These are phyloP conservation scores for Boletus sp. DNA, from an alignment of 768 basidiomycete species.

Conservation along the genomic window DNA sequence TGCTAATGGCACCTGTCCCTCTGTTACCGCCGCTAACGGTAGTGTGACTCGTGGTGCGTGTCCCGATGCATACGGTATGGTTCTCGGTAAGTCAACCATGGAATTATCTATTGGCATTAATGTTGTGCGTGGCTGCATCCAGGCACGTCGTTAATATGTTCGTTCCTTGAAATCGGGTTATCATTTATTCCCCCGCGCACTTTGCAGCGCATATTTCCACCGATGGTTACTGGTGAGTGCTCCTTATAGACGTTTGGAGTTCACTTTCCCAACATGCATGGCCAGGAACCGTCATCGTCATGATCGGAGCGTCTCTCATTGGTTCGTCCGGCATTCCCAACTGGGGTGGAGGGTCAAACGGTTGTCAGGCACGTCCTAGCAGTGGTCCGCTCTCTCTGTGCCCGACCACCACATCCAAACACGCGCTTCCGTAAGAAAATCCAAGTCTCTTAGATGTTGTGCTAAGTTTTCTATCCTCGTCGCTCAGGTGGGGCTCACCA, in stretches of 20 bases:
- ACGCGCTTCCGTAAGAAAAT: conserved; percentile 56
- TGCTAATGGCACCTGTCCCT: conserved; percentile 72
- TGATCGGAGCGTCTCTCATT: conserved; percentile 78
- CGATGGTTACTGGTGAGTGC: conserved; percentile 65
- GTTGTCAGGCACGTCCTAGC: conserved; percentile 58
- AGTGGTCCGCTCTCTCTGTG: conserved; percentile 71
- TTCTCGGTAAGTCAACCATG: conserved; percentile 50
- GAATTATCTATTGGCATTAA: not conserved
- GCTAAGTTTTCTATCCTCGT: not conserved
- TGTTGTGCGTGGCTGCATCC: not conserved
- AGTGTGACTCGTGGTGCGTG: conserved; percentile 58
- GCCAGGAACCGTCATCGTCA: conserved; percentile 70
- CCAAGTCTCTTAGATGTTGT: not conserved
- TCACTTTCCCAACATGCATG: not conserved
- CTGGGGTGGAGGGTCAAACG: conserved; percentile 84
- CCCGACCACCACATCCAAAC: conserved; percentile 67
- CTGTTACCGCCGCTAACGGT: conserved; percentile 55
- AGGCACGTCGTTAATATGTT: conserved; percentile 77
- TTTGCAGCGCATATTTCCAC: conserved; percentile 71
- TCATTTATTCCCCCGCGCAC: conserved; percentile 68
- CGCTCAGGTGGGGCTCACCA: conserved; percentile 71
- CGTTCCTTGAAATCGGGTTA: conserved; percentile 77
- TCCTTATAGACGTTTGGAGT: not conserved
- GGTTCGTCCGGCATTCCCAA: conserved; percentile 72
- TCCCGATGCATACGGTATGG: conserved; percentile 78